Conservation (phyloP, 768 basidiomycete genomes). For the Pleurotus giganteus region DNA sequence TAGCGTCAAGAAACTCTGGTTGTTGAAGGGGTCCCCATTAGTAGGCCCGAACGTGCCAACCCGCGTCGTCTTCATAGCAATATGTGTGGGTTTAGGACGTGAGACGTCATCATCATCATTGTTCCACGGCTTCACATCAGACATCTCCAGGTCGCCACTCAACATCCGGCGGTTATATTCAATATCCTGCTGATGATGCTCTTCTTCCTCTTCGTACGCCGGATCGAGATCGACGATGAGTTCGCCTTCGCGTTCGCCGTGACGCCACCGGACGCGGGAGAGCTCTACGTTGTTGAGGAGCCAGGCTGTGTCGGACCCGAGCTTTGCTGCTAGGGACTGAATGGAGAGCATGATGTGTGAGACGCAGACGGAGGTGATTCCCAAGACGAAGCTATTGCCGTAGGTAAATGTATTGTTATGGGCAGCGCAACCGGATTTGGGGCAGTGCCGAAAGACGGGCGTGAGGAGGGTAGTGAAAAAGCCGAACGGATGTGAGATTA, state of each 20-base stretch:
- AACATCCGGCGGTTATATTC: slow-evolving; percentile 6
- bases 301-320: slow-evolving; percentile 41
- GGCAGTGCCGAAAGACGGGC: neutral
- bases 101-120: neutral
- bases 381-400: slow-evolving; percentile 17
- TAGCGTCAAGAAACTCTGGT: slow-evolving; percentile 6
- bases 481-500: no score
- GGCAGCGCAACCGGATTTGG: neutral
- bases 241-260: slow-evolving; percentile 34
- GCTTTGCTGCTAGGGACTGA: slow-evolving; percentile 37
- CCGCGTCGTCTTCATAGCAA: slow-evolving; percentile 6
- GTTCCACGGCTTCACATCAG: slow-evolving; percentile 2
- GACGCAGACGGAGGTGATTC: slow-evolving; percentile 27
- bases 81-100: neutral
- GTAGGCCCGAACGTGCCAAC: slow-evolving; percentile 3
- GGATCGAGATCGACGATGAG: slow-evolving; percentile 28
- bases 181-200: slow-evolving; percentile 4
- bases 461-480: neutral
- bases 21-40: neutral
- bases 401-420: neutral
- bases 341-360: slow-evolving; percentile 39
- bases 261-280: slow-evolving; percentile 38
- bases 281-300: slow-evolving; percentile 44
- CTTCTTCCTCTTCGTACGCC: slow-evolving; percentile 15
- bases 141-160: neutral